Base-by-base conservation (phyloP, 108 stramenopile species). In the Cyclotella kingstonii region DNA sequence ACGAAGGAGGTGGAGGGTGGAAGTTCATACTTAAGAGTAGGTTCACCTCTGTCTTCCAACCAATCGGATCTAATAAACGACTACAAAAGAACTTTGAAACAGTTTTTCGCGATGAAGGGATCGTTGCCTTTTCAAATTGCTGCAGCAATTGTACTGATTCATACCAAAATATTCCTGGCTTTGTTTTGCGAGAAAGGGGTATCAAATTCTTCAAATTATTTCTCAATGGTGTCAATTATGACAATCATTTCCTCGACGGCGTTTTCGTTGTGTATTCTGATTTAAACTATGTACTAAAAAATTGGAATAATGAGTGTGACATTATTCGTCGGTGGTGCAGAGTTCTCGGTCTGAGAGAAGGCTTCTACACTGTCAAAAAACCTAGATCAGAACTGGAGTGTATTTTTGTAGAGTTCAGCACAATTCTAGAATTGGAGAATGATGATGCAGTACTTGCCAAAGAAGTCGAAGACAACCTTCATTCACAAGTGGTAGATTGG, bases 261-360 rank as follows among this genome's bases (percentile, higher is more conserved):
- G 42, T 44, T 18, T 26, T 29, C 44, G 57, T 44, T n/a, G 25
- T 30, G 3, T 58, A 44, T 28, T 44, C 25, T 28, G 57, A 58
- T 30, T 30, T 44, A 4, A 17, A 58, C 18, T 58, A 44, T 44
- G 4, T 58, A 14, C 29, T 44, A 3, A 29, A 58, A 4, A 27
- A 58, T 30, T 58, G 57, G 57, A 43, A 44, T 15, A 27, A 11
- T 5, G 57, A 58, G 15, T 58, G 57, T 30, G 57, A 58, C 17
- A 58, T 58, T 8, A 44, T 58, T 44, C 23, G 57, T 14, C 25
- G 57, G 6, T 58, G 57, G 57, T 58, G 57, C 17, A 43, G 42
- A 44, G 57, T 58, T 3, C 31, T 58, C 28, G 57, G 42, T 35
- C 17, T 58, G 42, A 31, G 5, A 19, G 28, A 44, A 17, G 9